These are phyloP conservation scores for Panaeolus cyanescens DNA, from an alignment of 768 basidiomycete species.

Conservation along the genomic window DNA sequence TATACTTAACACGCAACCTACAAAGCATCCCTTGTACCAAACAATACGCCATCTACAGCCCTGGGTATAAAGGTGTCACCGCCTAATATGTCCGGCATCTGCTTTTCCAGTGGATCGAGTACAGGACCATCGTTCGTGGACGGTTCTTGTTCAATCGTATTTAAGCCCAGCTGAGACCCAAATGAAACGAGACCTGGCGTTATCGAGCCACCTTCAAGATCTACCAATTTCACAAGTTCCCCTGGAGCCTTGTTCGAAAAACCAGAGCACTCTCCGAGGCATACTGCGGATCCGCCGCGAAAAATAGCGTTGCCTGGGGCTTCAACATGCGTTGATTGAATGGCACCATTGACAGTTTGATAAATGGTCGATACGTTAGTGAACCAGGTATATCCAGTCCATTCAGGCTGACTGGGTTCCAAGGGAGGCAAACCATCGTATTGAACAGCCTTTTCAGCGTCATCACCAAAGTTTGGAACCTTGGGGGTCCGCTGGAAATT, in stretches of 20 bases:
- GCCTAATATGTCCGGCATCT: constrained; percentile 50
- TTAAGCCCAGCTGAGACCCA: constrained; percentile 70
- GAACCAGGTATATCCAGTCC: constrained; percentile 54
- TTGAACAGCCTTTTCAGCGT: constrained; percentile 58
- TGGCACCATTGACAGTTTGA: constrained; percentile 21
- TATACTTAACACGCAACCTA: constrained; percentile 38
- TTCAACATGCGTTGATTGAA: constrained; percentile 29
- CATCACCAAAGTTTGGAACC: constrained; percentile 72
- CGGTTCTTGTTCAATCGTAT: constrained; percentile 66
- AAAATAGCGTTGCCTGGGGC: constrained; percentile 33
- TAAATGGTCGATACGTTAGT: constrained; percentile 61
- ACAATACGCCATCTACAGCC: constrained; percentile 76
- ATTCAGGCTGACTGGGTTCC: constrained; percentile 35
- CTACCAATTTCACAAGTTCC: constrained; percentile 39
- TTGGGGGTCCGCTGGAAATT: constrained; percentile 48
- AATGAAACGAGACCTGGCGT: constrained; percentile 68
- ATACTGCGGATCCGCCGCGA: constrained; percentile 51
- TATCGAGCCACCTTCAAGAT: constrained; percentile 73
- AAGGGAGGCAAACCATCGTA: constrained; percentile 82
- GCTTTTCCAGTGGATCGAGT: constrained; percentile 51
- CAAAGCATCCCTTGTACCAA: constrained; percentile 71
- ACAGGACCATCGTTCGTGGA: constrained; percentile 71
- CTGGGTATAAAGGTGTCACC: constrained; percentile 55
- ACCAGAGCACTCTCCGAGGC: constrained; percentile 40
- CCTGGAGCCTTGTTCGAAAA: constrained; percentile 13